Evolutionary conservation across 257 asterid genomes (phyloP), one percentile per base, ranked within the genome.

Genomic region (Datura wrightii): DNA sequence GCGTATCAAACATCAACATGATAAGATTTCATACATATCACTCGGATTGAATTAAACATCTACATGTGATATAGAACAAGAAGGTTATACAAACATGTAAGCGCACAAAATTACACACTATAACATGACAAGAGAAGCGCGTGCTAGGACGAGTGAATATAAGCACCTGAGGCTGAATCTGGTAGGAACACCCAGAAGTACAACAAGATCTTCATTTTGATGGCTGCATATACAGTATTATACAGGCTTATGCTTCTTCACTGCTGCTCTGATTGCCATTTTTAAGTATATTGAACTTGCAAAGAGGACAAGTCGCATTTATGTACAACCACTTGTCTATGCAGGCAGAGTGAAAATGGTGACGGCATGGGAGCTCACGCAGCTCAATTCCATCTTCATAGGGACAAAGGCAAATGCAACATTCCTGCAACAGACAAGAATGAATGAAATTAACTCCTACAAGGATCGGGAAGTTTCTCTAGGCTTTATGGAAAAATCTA

Each of bases 321-420:
- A 95, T 93, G 89, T 90, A 97, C 86, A 97, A 66, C 99, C 99
- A 97, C 90, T 94, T 97, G 89, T 97, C 99, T 79, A 97, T 91
- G 93, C 99, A 97, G 79, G 90, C 87, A 3, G 93, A 76, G 86
- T 97, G 99, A 59, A 97, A 97, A 88, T 97, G 98, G 90, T 97
- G 99, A 13, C 91, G 98, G 80, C 99, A 97, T 39, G 98, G 99
- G 86, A 97, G 97, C 85, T 97, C 97, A 18, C 98, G 98, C 63
- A 97, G 89, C 86, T 97, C 99, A 41, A 90, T 85, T 79, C 99
- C 99, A 86, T 97, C 98, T 3, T 96, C 98, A 13, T 96, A 96
- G 24, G 94, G 62, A 81, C 97, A 89, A 14, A 96, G 93, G 93
- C 99, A 96, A 65, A 96, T 93, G 89, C 99, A 97, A 70, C 99